phyloP scores from a whole-genome alignment of 148 eudicot genomes.

The Rhododendron kiyosumense region DNA sequence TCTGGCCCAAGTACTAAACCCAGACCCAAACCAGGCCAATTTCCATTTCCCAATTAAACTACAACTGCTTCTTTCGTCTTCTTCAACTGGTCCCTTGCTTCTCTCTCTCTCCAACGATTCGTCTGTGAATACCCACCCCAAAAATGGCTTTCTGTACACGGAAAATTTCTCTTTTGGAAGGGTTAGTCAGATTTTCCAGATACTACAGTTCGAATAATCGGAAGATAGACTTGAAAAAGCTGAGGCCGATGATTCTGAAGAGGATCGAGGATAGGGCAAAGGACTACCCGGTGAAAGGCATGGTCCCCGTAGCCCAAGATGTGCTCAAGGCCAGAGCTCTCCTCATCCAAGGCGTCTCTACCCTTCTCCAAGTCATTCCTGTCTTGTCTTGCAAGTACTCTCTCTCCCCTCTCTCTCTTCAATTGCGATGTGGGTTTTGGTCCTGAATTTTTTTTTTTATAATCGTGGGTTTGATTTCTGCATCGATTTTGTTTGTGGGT shows the following conservation, averaged over 20 bases:
- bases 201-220: slow-evolving; percentile 13
- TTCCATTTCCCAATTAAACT: neutral
- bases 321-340: slow-evolving; percentile 51
- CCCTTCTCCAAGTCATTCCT: slow-evolving; percentile 56
- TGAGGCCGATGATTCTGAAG: slow-evolving; percentile 76
- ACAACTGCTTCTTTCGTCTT: neutral
- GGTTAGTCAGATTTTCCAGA: slow-evolving; percentile 9
- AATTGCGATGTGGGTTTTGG: neutral
- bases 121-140: neutral
- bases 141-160: slow-evolving; percentile 10
- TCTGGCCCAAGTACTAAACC: neutral
- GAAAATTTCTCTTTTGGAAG: slow-evolving; percentile 1
- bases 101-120: neutral
- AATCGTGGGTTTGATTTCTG: neutral
- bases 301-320: slow-evolving; percentile 67
- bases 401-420: neutral
- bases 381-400: slow-evolving; percentile 67
- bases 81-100: neutral
- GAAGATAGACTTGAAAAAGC: slow-evolving; percentile 48
- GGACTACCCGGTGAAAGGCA: slow-evolving; percentile 51
- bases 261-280: slow-evolving; percentile 57
- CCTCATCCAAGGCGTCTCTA: slow-evolving; percentile 61
- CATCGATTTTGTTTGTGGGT: neutral
- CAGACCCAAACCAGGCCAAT: neutral
- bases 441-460: neutral